Evolutionary conservation across 441 rosid genomes (phyloP), one percentile per base, ranked within the genome.

Genomic region (Populus hybrid): DNA sequence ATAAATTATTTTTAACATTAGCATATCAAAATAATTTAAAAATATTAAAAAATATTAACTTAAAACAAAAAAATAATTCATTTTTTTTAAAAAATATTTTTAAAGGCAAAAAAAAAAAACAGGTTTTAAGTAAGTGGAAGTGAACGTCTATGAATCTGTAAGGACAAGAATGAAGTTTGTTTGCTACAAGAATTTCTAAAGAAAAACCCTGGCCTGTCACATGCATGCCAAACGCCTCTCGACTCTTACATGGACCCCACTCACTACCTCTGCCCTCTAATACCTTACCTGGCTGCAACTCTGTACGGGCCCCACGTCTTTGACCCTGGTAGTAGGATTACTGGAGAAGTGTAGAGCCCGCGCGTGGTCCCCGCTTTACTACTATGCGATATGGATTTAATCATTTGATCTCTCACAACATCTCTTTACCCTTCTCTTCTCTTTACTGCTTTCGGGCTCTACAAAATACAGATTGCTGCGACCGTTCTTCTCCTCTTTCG

Each of bases 211-310:
- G 38, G 38, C 38, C 38, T 35, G 38, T 35, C 38, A 35, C 38
- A 35, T 35, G 38, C 21, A 5, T 23, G 2, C 20, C 42, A 11
- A 28, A 34, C 20, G 23, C 21, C 12, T 67, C 59, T 59, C 53
- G 76, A 79, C 73, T 2, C 77, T 81, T 88, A 81, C 88, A 81
- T 85, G 89, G 71, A 14, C 26, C 72, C 78, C 85, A 72, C 78
- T 84, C 75, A 81, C 80, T 82, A 82, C 80, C 57, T 21, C 50
- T 71, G 18, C 30, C 10, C 14, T 21, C 59, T 2, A 6, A 66
- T 69, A 16, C 38, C 73, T 67, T 68, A 67, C 70, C 80, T 76
- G 80, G 80, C 80, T 65, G 32, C 67, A 65, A 67, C 71, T 32
- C 42, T 12, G 6, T 0, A 30, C 32, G 11, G 86, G 61, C 16